Conservation (phyloP, 1,139 yeast species). For the Pichia sp. region DNA sequence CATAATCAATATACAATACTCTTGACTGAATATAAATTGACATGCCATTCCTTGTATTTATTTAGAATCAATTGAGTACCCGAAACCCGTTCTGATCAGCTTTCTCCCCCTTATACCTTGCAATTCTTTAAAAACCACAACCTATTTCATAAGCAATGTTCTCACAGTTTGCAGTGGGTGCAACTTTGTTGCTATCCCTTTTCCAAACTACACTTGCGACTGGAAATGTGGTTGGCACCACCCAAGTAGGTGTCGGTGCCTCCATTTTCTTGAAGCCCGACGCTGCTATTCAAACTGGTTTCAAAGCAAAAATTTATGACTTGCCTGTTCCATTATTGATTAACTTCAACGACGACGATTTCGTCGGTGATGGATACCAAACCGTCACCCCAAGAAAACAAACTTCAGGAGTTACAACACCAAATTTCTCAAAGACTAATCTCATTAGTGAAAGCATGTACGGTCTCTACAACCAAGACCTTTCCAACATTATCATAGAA, state of each 20-base stretch:
- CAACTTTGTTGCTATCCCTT: constrained; percentile 5
- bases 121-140: too few relatives aligned
- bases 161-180: constrained; percentile 3
- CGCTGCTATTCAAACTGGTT: constrained; percentile 2
- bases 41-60: too few relatives aligned
- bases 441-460: neutral
- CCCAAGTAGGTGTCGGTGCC: constrained; percentile 4
- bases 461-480: constrained; percentile 1
- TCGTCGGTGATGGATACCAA: constrained; percentile 3
- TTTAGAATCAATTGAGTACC: too few relatives aligned
- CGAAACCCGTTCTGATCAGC: too few relatives aligned
- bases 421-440: constrained; percentile 1
- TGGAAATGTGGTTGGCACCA: constrained; percentile 1
- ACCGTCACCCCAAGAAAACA: neutral
- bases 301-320: constrained; percentile 3
- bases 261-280: neutral
- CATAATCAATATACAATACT: too few relatives aligned
- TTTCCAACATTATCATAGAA: constrained; percentile 1
- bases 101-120: too few relatives aligned
- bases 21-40: too few relatives aligned
- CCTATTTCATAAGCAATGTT: too few relatives aligned
- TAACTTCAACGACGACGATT: neutral
- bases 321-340: neutral
- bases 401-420: constrained; percentile 5
- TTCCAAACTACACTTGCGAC: constrained; percentile 1